These are phyloP conservation scores for Helenozyma rhizophorensis DNA, from an alignment of 805 yeast species.

Conservation along the genomic window DNA sequence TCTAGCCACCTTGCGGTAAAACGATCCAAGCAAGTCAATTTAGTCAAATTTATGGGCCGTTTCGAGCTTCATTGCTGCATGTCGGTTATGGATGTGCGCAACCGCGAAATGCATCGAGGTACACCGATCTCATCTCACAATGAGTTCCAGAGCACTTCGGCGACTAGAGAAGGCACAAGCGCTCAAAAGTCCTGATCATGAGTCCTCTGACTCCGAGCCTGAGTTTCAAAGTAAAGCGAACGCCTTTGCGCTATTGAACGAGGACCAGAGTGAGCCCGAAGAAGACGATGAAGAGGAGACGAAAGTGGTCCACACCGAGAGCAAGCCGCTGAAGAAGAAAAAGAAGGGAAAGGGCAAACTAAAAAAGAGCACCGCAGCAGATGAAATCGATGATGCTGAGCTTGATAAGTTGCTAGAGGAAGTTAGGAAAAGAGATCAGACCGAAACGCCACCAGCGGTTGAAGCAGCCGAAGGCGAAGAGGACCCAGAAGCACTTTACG, in stretches of 20 bases:
- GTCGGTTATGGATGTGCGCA: not conserved
- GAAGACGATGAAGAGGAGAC: constrained; percentile 13
- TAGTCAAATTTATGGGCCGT: no score
- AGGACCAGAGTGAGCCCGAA: constrained; percentile 15
- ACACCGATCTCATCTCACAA: constrained; percentile 3
- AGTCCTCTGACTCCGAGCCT: constrained; percentile 13
- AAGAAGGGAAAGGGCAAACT: constrained; percentile 14
- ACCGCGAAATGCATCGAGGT: not conserved
- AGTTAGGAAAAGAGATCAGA: constrained; percentile 22
- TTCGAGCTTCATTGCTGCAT: not conserved
- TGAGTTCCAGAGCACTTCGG: constrained; percentile 26
- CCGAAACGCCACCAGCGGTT: not conserved
- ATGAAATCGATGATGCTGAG: constrained; percentile 48
- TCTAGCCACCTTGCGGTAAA: not conserved
- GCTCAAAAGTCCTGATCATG: constrained; percentile 12
- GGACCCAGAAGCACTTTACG: constrained; percentile 21
- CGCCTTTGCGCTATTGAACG: constrained; percentile 41
- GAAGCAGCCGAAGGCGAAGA: constrained; percentile 9
- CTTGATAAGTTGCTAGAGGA: constrained; percentile 53
- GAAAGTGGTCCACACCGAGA: constrained; percentile 5
- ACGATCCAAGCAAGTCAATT: not conserved
- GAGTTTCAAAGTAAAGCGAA: constrained; percentile 21
- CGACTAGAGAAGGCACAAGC: constrained; percentile 20
- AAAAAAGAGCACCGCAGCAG: constrained; percentile 6
- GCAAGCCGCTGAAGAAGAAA: constrained; percentile 18